Conservation (phyloP, 345 rosid species). For the Salix koriyanagi region DNA sequence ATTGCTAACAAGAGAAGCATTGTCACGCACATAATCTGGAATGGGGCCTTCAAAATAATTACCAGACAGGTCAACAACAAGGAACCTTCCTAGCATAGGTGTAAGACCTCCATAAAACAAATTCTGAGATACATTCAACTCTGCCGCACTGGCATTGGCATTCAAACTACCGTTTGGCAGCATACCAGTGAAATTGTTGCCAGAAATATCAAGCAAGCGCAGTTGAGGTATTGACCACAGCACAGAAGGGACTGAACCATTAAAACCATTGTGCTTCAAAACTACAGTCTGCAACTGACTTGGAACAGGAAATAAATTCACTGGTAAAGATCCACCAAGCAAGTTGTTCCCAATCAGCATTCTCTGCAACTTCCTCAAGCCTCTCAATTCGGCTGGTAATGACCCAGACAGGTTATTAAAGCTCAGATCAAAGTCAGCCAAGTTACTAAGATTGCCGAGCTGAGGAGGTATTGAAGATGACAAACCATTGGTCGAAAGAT, state of each 20-base stretch:
- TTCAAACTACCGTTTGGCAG: constrained; percentile 44
- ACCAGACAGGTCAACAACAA: constrained; percentile 48
- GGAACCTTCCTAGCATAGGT: constrained; percentile 46
- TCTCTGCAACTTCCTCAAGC: constrained; percentile 58
- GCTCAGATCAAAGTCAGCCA: constrained; percentile 82
- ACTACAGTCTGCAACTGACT: constrained; percentile 60
- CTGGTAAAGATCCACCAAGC: constrained; percentile 54
- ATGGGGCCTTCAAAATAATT: constrained; percentile 81
- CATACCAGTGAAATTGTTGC: constrained; percentile 68
- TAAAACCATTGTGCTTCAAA: constrained; percentile 48
- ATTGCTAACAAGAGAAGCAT: constrained; percentile 56
- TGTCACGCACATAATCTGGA: constrained; percentile 48
- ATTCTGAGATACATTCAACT: constrained; percentile 66
- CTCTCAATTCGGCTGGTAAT: constrained; percentile 53
- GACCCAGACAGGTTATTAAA: constrained; percentile 61
- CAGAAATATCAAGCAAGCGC: constrained; percentile 59
- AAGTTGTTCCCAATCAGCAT: constrained; percentile 53
- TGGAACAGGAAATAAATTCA: constrained; percentile 41
- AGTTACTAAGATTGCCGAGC: constrained; percentile 59
- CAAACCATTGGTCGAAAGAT: constrained; percentile 68
- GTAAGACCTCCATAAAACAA: constrained; percentile 66
- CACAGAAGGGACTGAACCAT: constrained; percentile 48
- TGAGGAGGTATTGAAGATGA: constrained; percentile 63
- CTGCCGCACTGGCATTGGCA: constrained; percentile 33
- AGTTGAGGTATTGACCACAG: constrained; percentile 61